Evolutionary conservation across 768 basidiomycete species (phyloP), one percentile per base, ranked within the genome.

Genomic region (Mycena galericulata): DNA sequence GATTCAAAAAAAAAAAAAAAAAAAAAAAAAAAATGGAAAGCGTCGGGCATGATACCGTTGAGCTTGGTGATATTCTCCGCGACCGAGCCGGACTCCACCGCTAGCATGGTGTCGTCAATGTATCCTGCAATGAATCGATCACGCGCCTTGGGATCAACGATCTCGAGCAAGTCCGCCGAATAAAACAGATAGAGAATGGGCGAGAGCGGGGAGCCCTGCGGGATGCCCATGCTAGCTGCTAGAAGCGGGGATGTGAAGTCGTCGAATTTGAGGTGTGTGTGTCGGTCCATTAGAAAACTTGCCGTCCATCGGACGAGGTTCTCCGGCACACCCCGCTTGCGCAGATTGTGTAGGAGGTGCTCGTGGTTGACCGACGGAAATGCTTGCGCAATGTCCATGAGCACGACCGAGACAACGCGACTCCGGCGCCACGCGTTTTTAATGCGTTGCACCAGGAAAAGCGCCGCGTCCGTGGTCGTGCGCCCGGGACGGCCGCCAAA

Each of bases 151-250:
- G 47, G 46, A 18, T 12, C 60, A 36, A 54, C 67, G 0, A 63
- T 22, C 2, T 71, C 54, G 0, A 78, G 67, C 0, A 79, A 68
- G 56, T 72, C 70, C 0, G 77, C 8, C 38, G 77, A 80, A 62
- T 78, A 81, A 24, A 80, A 75, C 4, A 76, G 71, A 53, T 79
- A 80, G 0, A 79, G 66, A 0, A 79, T 64, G 54, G 76, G 76
- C 0, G 76, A 78, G 0, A 77, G 62, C 0, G 77, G 79, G 61
- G 76, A n/a, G n/a, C n/a, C n/a, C n/a, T n/a, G n/a, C n/a, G n/a
- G n/a, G n/a, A n/a, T n/a, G n/a, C n/a, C n/a, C 14, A 75, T 76
- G 12, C 29, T 32, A 0, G 75, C 72, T 4, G 22, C 47, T 20
- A 76, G 68, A 0, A 46, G 63, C 0, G 54, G 27, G 0, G 77